Evolutionary conservation across 2,329 filamentous ascomycete genomes (phyloP).

Genomic region (Magnaporthiopsis rhizophila): DNA sequence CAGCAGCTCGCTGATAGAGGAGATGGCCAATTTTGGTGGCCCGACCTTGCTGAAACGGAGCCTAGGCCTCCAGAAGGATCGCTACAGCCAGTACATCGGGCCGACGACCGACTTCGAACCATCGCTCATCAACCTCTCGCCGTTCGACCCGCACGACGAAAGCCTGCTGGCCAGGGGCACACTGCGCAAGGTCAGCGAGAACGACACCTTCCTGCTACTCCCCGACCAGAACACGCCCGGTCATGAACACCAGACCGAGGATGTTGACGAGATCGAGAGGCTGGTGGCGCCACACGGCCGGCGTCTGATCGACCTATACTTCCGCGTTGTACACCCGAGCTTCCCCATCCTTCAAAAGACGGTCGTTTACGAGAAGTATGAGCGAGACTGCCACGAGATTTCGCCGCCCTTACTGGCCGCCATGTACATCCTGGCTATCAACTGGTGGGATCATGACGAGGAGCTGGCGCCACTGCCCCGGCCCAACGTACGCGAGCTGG

Average conservation of each 20-base stretch:
- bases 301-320: constrained; percentile 59
- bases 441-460: constrained; percentile 53
- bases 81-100: constrained; percentile 77
- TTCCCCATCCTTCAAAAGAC: constrained; percentile 53
- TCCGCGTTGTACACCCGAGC: constrained; percentile 50
- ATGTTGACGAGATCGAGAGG: constrained; percentile 61
- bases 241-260: constrained; percentile 60
- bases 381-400: constrained; percentile 47
- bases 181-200: constrained; percentile 66
- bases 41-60: constrained; percentile 60
- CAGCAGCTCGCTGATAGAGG: constrained; percentile 57
- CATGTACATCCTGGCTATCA: constrained; percentile 54
- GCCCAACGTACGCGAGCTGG: constrained; percentile 29
- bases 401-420: constrained; percentile 51
- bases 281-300: constrained; percentile 56
- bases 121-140: constrained; percentile 71
- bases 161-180: constrained; percentile 62
- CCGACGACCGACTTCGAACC: constrained; percentile 78
- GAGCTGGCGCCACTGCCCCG: constrained; percentile 37
- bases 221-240: constrained; percentile 66
- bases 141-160: constrained; percentile 75
- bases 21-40: constrained; percentile 63
- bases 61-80: constrained; percentile 67
- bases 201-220: constrained; percentile 73
- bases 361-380: constrained; percentile 55